A percentile compares a stretch with the other conserved stretches of the same genome.
phyloP scores from a whole-genome alignment of 1,139 yeast genomes.

The Geotrichum candidum region DNA sequence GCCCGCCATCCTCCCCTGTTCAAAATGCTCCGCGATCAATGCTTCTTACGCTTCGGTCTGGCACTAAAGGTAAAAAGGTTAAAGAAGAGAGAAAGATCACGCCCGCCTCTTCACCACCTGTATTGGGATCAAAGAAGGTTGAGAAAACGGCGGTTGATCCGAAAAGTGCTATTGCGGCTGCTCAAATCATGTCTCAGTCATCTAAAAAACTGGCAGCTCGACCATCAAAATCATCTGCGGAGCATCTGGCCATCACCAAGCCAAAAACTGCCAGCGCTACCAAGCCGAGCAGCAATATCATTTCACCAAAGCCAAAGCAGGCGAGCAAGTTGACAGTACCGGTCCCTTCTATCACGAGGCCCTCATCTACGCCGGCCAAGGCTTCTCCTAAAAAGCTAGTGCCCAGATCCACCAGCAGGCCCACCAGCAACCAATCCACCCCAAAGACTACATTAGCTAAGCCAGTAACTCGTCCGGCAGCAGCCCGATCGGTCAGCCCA shows the following conservation, averaged over 20 bases:
- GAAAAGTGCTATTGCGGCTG: neutral
- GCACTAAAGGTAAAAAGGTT: conserved; percentile 5
- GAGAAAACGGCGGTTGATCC: neutral
- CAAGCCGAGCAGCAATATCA: neutral
- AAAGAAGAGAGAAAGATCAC: conserved; percentile 7
- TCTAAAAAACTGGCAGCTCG: neutral
- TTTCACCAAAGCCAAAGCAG: conserved; percentile 6
- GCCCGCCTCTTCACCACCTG: neutral
- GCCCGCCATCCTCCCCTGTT: neutral
- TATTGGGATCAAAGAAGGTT: neutral
- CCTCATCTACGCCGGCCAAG: conserved; percentile 1
- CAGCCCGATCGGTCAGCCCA: neutral
- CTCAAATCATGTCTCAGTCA: neutral
- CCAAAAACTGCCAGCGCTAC: neutral
- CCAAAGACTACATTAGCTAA: neutral
- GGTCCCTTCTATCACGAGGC: neutral
- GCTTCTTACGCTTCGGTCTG: conserved; percentile 12
- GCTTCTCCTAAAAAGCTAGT: neutral
- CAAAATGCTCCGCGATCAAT: conserved; percentile 3
- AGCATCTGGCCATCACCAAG: neutral
- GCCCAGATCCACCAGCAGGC: neutral
- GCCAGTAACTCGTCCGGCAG: neutral
- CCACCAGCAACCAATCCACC: neutral
- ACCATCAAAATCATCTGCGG: neutral
- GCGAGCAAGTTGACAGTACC: neutral